Percentiles rank a stretch among this genome's conserved stretches.
Conservation (phyloP, 2,329 filamentous ascomycete species). For the Aspergillus costaricaensis region DNA sequence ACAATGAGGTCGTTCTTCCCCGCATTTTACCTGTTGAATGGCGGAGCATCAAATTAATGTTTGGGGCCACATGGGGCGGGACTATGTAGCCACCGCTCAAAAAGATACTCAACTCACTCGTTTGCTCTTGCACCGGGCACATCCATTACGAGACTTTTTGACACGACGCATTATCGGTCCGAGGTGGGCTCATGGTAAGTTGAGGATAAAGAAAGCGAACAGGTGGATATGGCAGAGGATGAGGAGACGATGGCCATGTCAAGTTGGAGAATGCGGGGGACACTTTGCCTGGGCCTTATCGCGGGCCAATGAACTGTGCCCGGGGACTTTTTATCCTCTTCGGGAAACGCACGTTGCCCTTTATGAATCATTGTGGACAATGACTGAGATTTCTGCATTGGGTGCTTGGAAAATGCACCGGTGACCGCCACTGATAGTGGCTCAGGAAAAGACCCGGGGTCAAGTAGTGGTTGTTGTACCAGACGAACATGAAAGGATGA, state of each 20-base stretch:
- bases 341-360: conserved; percentile 10
- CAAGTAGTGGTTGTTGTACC: too few species aligned
- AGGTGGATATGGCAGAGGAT: background rate
- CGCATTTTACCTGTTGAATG: conserved; percentile 40
- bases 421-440: background rate
- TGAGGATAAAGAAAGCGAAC: conserved; percentile 35
- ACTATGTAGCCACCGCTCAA: conserved; percentile 4
- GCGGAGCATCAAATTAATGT: background rate
- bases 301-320: conserved; percentile 4
- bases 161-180: conserved; percentile 47
- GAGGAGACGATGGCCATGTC: background rate
- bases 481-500: background rate
- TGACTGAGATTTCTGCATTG: background rate
- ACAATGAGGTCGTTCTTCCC: conserved; percentile 43
- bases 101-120: conserved; percentile 29
- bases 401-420: background rate
- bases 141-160: conserved; percentile 46
- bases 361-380: background rate
- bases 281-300: background rate
- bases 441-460: background rate
- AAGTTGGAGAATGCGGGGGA: conserved; percentile 1
- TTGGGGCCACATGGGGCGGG: background rate
- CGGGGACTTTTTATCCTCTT: conserved; percentile 12
- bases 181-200: conserved; percentile 24
- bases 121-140: conserved; percentile 46